phyloP scores from a whole-genome alignment of 306 rosid species.

The barrel medic (Medicago truncatula) region MtrunA17r5.0-ANR NC_053044.1:24345001-24345500 shows the following conservation, averaged over 20 bases:
- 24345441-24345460: constrained; percentile 79
- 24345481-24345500: constrained; percentile 88
- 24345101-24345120: constrained; percentile 24
- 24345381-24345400: constrained; percentile 26
- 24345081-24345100: constrained; percentile 17
- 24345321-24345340: no score
- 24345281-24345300: not conserved
- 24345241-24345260: not conserved
- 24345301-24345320: constrained; percentile 5
- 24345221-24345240: constrained; percentile 26
- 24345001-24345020: constrained; percentile 16
- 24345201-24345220: constrained; percentile 24
- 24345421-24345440: constrained; percentile 34
- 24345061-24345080: not conserved
- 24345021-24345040: not conserved
- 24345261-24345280: constrained; percentile 13
- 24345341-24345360: constrained; percentile 8
- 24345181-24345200: constrained; percentile 20
- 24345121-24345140: constrained; percentile 17
- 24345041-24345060: constrained; percentile 21
- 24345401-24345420: constrained; percentile 12
- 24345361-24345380: constrained; percentile 21
- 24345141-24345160: constrained; percentile 6
- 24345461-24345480: constrained; percentile 95
- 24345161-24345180: not conserved